Base-by-base conservation (phyloP, 2,329 filamentous ascomycete species). In the Diaporthe caulivora region DNA sequence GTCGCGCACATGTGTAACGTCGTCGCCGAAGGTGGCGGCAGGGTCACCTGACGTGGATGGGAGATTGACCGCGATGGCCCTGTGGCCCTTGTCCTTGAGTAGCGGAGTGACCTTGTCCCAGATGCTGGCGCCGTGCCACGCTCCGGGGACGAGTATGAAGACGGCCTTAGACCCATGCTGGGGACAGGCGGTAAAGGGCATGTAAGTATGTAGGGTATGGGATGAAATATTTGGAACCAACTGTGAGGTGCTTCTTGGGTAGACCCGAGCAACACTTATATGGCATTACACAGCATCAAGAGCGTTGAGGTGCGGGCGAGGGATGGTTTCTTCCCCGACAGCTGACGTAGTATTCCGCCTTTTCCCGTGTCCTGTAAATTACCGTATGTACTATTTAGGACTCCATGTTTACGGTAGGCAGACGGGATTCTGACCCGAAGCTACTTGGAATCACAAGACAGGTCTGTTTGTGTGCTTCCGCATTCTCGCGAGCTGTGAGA, bases 71-170 rank as follows among this genome's bases (percentile, higher is more conserved):
- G 80, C 18, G 60, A 82, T 74, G 73, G 82, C 84, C 72, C 77
- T 81, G 54, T 82, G 78, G 34, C 79, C 72, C 8, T 82, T 74
- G n/a, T 76, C 68, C 69, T 82, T 73, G 37, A 87, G 77, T 34
- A 81, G 74, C 1, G 80, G 77, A 17, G 78, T 79, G 70, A 86
- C 70, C 54, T 81, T 81, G 72, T 79, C 74, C 78, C 83, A 86
- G 74, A 79, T 83, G 17, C 76, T 79, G 1, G 84, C 78, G 7
- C 73, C 77, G 72, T 89, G 87, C 86, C 87, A 88, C 34, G 85
- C 81, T 7, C 87, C 87, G 1, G 82, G 86, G 1, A 89, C 80
- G 26, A 89, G 82, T 71, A 89, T 73, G 0, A 88, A 77, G 34
- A 57, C 58, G 11, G 55, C 64, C 13, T 70, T 73, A 18, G 44